phyloP scores from a whole-genome alignment of 2,329 filamentous ascomycete genomes.

The Fusarium citri region DNA sequence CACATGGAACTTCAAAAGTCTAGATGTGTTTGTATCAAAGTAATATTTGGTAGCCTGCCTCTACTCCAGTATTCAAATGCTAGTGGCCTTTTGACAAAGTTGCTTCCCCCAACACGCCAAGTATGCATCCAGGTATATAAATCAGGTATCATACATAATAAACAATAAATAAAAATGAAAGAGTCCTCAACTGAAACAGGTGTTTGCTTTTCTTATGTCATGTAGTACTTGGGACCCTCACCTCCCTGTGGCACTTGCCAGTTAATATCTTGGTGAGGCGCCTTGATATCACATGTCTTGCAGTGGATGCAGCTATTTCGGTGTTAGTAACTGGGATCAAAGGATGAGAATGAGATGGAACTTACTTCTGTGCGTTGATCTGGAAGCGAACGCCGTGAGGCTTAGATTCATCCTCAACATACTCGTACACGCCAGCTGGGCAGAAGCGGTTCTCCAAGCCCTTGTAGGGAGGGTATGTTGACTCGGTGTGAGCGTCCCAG shows the following conservation, averaged over 20 bases:
- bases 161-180: slow-evolving; percentile 16
- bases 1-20: neutral
- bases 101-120: slow-evolving; percentile 33
- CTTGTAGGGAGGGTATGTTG: slow-evolving; percentile 88
- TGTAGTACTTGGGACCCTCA: slow-evolving; percentile 78
- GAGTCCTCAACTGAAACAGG: neutral
- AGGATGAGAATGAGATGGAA: slow-evolving; percentile 43
- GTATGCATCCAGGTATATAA: slow-evolving; percentile 42
- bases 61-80: slow-evolving; percentile 37
- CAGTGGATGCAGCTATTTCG: slow-evolving; percentile 89
- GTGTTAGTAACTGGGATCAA: slow-evolving; percentile 16
- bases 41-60: slow-evolving; percentile 18
- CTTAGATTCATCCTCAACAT: slow-evolving; percentile 91
- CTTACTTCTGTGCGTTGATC: slow-evolving; percentile 97
- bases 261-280: slow-evolving; percentile 95
- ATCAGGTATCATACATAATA: slow-evolving; percentile 46
- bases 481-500: slow-evolving; percentile 89
- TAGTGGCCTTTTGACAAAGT: slow-evolving; percentile 14
- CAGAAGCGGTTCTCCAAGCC: slow-evolving; percentile 97
- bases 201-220: slow-evolving; percentile 60
- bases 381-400: slow-evolving; percentile 92
- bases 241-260: slow-evolving; percentile 96
- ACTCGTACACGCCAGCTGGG: slow-evolving; percentile 97
- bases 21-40: slow-evolving; percentile 11
- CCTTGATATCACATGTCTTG: slow-evolving; percentile 99